Base-by-base conservation (phyloP, 1,284 basidiomycete species). In the Cryptococcus maquisensis region DNA sequence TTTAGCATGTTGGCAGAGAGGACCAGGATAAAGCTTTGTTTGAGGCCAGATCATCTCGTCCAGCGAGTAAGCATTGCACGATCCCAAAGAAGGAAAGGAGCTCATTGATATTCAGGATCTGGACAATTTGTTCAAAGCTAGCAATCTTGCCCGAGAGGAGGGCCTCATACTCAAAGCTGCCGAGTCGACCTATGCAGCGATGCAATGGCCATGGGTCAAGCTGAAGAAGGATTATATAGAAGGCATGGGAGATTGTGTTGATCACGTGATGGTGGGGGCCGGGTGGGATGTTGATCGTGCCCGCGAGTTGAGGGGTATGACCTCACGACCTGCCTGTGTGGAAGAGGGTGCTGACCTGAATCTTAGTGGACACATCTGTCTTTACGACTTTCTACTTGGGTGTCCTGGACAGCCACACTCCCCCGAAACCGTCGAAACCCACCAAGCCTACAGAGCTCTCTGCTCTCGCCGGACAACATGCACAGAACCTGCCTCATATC, bases 311-410 rank as follows among this genome's bases (percentile, higher is more conserved):
- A 73, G 85, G 69, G 88, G 89, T 89, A 51, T 40, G 42, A 1
- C 16, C 12, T 18, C 5, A 21, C 28, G 1, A 32, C 21, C 13
- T 45, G 7, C 24, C 24, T n/a, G 23, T 23, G n/a, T 45, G 4
- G 16, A 4, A 10, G 32, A 3, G n/a, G 35, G 13, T 26, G 20
- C 39, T 39, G 16, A 32, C 44, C 26, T 51, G 40, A 37, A 18
- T 10, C 7, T 10, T 32, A 90, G 89, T 90, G 4, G 77, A 85
- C n/a, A 83, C 86, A 2, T 80, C 80, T 4, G 83, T 83, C 3
- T 83, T 83, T 52, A 92, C 88, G 0, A 90, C 84, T 0, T 90
- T 92, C 71, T 89, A 87, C 71, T 72, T 92, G 20, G 91, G 77
- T 3, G 69, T 77, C 3, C 60, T 75, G 9, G 69, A 68, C 28